A percentile compares a stretch with the other conserved stretches of the same genome.
phyloP scores from a whole-genome alignment of 768 basidiomycete species.

The Macrocybe gigantea region DNA sequence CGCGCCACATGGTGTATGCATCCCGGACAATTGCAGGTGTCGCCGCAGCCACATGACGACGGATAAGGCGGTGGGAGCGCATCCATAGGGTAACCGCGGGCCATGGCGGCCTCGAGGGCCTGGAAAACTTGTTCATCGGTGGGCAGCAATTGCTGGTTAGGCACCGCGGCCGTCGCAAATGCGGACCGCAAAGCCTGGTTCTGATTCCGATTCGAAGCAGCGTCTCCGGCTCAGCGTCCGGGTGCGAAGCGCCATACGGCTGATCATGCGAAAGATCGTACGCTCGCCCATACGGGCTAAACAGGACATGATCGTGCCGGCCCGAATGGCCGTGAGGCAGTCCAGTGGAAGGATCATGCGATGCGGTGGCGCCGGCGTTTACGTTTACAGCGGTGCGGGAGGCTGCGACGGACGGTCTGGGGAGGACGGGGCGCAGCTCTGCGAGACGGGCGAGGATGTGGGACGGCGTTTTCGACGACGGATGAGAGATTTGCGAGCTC shows the following conservation, averaged over 20 bases:
- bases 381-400: conserved; percentile 25
- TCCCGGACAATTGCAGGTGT: conserved; percentile 58
- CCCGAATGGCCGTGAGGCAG: conserved; percentile 34
- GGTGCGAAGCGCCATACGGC: no score
- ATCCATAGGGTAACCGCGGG: conserved; percentile 16
- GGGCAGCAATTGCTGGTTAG: conserved; percentile 16
- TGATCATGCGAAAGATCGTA: conserved; percentile 43
- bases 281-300: conserved; percentile 65
- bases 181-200: conserved; percentile 7
- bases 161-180: conserved; percentile 14
- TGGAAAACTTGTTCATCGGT: conserved; percentile 18
- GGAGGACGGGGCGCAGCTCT: conserved; percentile 65
- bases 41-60: conserved; percentile 58
- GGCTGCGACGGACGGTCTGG: conserved; percentile 36
- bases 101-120: conserved; percentile 31
- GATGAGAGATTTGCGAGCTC: conserved; percentile 1
- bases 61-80: conserved; percentile 26
- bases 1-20: conserved; percentile 50
- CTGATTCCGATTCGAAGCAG: conserved; percentile 15
- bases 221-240: no score
- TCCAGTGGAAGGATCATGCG: conserved; percentile 44
- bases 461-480: conserved; percentile 25
- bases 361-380: conserved; percentile 24
- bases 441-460: conserved; percentile 57
- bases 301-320: conserved; percentile 44